Evolutionary conservation across 352 stramenopile species (phyloP).

Genomic region (Globisporangium cylindrosporum): DNA sequence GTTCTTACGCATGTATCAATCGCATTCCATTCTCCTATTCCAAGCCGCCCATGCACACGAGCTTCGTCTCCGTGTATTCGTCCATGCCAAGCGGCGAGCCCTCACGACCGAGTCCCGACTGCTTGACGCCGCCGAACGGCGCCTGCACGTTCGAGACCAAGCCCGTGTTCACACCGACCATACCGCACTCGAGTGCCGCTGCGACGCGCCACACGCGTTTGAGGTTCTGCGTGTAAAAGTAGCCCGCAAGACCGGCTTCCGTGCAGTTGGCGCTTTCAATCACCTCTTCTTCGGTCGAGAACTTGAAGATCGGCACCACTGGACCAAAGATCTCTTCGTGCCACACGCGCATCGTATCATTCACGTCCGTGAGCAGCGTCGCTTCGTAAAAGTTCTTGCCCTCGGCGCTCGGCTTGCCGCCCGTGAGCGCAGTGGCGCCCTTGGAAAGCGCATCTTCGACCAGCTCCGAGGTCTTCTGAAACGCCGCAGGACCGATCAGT

Average conservation of each 20-base stretch:
- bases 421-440: slow-evolving; percentile 84
- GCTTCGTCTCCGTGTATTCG: slow-evolving; percentile 98
- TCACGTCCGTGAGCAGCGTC: slow-evolving; percentile 89
- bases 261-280: slow-evolving; percentile 93
- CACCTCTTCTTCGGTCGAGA: slow-evolving; percentile 95
- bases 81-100: slow-evolving; percentile 87
- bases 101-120: slow-evolving; percentile 88
- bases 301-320: slow-evolving; percentile 91
- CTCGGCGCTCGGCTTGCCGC: slow-evolving; percentile 63
- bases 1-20: not conserved
- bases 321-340: slow-evolving; percentile 97
- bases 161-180: slow-evolving; percentile 94
- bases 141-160: slow-evolving; percentile 86
- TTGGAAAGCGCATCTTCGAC: slow-evolving; percentile 91
- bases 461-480: slow-evolving; percentile 83
- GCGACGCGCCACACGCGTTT: slow-evolving; percentile 88
- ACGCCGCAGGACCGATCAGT: slow-evolving; percentile 91
- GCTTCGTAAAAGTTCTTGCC: slow-evolving; percentile 92
- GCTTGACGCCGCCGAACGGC: slow-evolving; percentile 88
- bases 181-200: slow-evolving; percentile 88
- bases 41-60: slow-evolving; percentile 85
- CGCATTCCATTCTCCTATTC: slow-evolving; percentile 19
- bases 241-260: slow-evolving; percentile 90
- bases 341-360: slow-evolving; percentile 86
- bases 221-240: slow-evolving; percentile 94